Evolutionary conservation across 345 rosid genomes (phyloP), one percentile per base, ranked within the genome.

Genomic region (Boechera divaricarpa): DNA sequence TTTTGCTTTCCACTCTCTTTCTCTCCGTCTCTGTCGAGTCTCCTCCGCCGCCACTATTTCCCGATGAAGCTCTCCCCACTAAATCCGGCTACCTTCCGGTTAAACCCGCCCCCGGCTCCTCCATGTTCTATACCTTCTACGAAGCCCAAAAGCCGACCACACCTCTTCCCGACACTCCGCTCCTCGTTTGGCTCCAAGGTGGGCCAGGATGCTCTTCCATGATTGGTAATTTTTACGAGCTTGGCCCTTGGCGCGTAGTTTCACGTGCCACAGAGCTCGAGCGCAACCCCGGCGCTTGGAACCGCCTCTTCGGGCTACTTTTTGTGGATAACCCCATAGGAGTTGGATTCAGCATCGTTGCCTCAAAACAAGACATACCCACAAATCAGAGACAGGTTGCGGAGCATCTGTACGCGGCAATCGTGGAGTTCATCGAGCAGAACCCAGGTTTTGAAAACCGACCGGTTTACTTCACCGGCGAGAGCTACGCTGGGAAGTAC

Each of bases 201-300:
- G 97, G 97, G 28, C 98, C 97, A 51, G 97, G 97, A 32, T 93
- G 98, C 82, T 93, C 97, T 72, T 91, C 97, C 82, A 91, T 94
- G 98, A 79, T 69, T 11, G 98, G 90, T 10, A 94, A 91, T 85
- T 87, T 89, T 75, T 77, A 86, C 74, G 97, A 94, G 75, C 93
- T 90, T 3, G 98, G 98, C 10, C 96, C 96, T 4, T 94, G 89
- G 89, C 91, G 84, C 33, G 77, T 67, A 3, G 38, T 70, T n/a
- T 76, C 91, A 48, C 53, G 67, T 58, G 45, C 55, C 38, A 78
- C 73, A 5, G 63, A 67, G 28, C 84, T 91, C 3, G 81, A 84
- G 39, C 87, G 75, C 69, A 90, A 90, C 72, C 69, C 82, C 0
- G 96, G 94, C 7, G 81, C 98, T 6, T 91, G 96, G 98, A 94